A percentile compares a stretch with the other conserved stretches of the same genome.
phyloP scores from a whole-genome alignment of 2,329 filamentous ascomycete species.

The Myriosclerotinia duriaeana region DNA sequence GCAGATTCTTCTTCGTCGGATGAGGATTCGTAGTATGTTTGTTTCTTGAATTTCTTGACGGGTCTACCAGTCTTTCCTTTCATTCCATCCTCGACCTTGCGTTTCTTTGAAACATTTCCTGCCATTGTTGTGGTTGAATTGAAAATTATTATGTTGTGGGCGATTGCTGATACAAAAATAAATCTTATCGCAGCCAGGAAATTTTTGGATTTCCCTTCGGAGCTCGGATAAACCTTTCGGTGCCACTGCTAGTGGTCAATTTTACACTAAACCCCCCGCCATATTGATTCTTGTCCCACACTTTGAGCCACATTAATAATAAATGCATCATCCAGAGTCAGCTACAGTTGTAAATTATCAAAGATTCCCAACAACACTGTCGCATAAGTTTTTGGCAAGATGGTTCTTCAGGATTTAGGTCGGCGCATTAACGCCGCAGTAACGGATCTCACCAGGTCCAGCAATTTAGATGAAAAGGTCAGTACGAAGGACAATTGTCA shows the following conservation, averaged over 20 bases:
- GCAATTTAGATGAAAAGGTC: constrained; percentile 95
- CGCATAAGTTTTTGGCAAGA: constrained; percentile 45
- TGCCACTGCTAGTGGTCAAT: background rate
- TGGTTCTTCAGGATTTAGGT: constrained; percentile 99
- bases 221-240: constrained; percentile 14
- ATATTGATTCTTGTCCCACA: constrained; percentile 23
- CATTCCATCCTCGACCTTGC: constrained; percentile 60
- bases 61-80: constrained; percentile 49
- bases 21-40: constrained; percentile 59
- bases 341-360: background rate
- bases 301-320: constrained; percentile 25
- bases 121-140: constrained; percentile 35
- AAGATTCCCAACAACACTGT: constrained; percentile 6
- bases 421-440: constrained; percentile 98
- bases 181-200: constrained; percentile 22
- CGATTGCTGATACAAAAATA: constrained; percentile 8
- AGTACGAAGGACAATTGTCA: constrained; percentile 28
- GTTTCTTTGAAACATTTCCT: constrained; percentile 48
- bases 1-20: constrained; percentile 50
- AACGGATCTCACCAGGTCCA: constrained; percentile 85
- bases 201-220: constrained; percentile 22
- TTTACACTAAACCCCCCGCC: constrained; percentile 14
- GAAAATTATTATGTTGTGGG: background rate
- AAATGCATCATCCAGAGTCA: constrained; percentile 11
- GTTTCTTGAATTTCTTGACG: constrained; percentile 61